Conservation (phyloP, 1,284 basidiomycete species). For the Thecaphora thlaspeos region DNA sequence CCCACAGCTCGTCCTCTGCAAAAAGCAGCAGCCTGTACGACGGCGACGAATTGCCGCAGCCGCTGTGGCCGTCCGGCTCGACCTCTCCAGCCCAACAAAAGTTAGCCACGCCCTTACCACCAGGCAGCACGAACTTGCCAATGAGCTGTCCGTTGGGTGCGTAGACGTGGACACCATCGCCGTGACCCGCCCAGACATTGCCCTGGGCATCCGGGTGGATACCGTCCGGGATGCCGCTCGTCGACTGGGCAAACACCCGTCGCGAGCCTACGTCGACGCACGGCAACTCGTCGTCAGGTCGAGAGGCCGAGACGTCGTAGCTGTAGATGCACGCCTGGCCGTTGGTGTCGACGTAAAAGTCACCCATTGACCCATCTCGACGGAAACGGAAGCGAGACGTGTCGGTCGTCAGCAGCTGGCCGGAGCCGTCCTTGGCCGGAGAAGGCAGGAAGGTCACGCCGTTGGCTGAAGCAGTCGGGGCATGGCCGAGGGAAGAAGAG, state of each 20-base stretch:
- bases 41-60: constrained; percentile 6
- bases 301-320: constrained; percentile 20
- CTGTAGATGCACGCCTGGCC: constrained; percentile 22
- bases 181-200: constrained; percentile 37
- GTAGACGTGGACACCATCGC: constrained; percentile 37
- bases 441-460: constrained; percentile 36
- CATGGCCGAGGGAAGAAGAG: neutral
- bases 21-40: constrained; percentile 27
- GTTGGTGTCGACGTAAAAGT: constrained; percentile 22
- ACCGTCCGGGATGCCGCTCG: constrained; percentile 28
- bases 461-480: constrained; percentile 12
- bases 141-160: constrained; percentile 29
- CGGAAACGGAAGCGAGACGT: constrained; percentile 28
- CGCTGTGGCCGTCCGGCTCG: too few species aligned
- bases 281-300: too few species aligned
- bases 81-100: constrained; percentile 37
- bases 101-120: constrained; percentile 33
- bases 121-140: constrained; percentile 33
- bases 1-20: constrained; percentile 40
- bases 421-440: constrained; percentile 19
- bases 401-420: constrained; percentile 28
- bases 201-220: constrained; percentile 28
- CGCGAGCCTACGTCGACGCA: constrained; percentile 15
- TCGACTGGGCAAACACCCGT: constrained; percentile 16
- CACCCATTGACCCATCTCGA: constrained; percentile 20